A percentile compares a stretch with the other conserved stretches of the same genome.
Conservation (phyloP, 73 alveolate species). For the Tetrahymena malaccensis region DNA sequence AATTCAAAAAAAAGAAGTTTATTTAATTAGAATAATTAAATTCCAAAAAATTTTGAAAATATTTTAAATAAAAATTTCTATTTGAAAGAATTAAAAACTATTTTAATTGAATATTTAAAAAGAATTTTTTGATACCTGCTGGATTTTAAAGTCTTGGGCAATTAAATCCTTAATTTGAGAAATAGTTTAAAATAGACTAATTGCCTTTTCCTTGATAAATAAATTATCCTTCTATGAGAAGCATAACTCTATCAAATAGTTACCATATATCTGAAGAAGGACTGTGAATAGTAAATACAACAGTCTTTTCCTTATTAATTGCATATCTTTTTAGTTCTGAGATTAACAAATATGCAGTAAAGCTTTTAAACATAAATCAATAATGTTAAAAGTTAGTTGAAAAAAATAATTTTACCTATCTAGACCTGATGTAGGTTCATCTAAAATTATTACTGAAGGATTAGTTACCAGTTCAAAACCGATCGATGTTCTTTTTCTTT, state of each 20-base stretch:
- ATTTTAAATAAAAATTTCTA: no score
- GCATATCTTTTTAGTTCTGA: not conserved
- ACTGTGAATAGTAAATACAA: constrained; percentile 55
- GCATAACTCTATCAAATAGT: constrained; percentile 43
- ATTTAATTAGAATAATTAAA: no score
- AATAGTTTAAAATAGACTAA: not conserved
- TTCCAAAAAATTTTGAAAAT: no score
- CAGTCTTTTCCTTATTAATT: constrained; percentile 35
- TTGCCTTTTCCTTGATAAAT: constrained; percentile 28
- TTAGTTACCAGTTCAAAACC: constrained; percentile 24
- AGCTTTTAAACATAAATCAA: not conserved
- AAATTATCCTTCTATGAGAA: constrained; percentile 44
- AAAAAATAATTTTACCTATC: not conserved
- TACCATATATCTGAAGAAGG: constrained; percentile 49
- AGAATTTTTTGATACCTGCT: not conserved
- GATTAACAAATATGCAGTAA: not conserved
- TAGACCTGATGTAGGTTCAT: constrained; percentile 12
- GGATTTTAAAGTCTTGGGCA: constrained; percentile 39
- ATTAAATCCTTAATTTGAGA: constrained; percentile 10
- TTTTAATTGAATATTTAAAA: no score
- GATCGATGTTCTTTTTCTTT: constrained; percentile 29
- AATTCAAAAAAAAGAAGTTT: no score
- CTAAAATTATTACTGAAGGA: constrained; percentile 14
- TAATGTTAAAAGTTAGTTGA: not conserved
- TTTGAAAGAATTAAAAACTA: no score